Conservation (phyloP, 2,329 filamentous ascomycete species). For the Achaetomium macrosporum region DNA sequence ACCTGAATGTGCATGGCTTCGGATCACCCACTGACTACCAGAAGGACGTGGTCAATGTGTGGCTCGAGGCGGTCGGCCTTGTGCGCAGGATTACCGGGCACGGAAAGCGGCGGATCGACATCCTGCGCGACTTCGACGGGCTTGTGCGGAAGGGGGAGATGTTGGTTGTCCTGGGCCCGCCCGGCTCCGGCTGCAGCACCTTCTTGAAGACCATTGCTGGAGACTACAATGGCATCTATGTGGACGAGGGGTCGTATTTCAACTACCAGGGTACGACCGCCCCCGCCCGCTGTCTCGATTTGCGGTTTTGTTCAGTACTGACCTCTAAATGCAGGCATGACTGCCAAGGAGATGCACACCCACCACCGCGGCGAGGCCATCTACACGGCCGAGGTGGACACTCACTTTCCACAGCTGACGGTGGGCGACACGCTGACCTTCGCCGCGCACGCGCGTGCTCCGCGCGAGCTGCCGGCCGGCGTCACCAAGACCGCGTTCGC, state of each 20-base stretch:
- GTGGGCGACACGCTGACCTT: constrained; percentile 77
- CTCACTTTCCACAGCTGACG: constrained; percentile 70
- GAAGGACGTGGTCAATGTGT: constrained; percentile 58
- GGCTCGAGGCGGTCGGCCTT: constrained; percentile 44
- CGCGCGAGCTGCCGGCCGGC: constrained; percentile 54
- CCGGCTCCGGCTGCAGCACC: constrained; percentile 72
- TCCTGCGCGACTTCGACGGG: constrained; percentile 62
- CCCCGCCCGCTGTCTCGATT: too few relatives aligned
- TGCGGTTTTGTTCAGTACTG: too few relatives aligned
- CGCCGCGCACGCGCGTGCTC: constrained; percentile 64
- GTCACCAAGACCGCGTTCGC: constrained; percentile 50
- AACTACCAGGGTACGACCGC: constrained; percentile 67
- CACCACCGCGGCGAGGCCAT: constrained; percentile 79
- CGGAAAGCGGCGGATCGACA: constrained; percentile 52
- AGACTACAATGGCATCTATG: constrained; percentile 72
- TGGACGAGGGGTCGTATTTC: constrained; percentile 65
- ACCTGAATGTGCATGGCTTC: constrained; percentile 63
- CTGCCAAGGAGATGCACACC: constrained; percentile 68
- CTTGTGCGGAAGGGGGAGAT: constrained; percentile 67
- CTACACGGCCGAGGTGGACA: constrained; percentile 79
- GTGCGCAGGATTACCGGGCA: constrained; percentile 46
- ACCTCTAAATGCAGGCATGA: constrained; percentile 39
- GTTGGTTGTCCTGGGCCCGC: constrained; percentile 68
- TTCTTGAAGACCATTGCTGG: constrained; percentile 80
- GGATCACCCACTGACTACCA: constrained; percentile 66